Conservation (phyloP, 2,329 filamentous ascomycete genomes). For the Epichloe gansuensis region DNA sequence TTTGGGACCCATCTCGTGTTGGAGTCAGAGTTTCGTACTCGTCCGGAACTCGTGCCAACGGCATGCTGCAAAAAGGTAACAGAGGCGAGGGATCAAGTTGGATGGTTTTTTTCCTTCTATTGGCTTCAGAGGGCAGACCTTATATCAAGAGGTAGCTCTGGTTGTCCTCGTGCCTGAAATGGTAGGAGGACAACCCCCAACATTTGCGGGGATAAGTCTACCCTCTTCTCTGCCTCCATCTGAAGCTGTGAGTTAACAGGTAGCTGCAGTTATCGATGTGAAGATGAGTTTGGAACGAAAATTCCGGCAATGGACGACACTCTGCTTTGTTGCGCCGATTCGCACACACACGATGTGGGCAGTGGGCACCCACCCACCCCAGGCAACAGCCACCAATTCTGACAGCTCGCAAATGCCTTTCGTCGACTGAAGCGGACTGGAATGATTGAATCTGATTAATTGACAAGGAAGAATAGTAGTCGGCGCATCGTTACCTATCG, state of each 20-base stretch:
- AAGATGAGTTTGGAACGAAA: neutral
- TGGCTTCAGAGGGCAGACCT: constrained; percentile 25
- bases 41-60: constrained; percentile 39
- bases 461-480: neutral
- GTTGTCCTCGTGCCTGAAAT: constrained; percentile 39
- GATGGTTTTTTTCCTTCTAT: constrained; percentile 4
- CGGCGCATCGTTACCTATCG: neutral
- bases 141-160: constrained; percentile 29
- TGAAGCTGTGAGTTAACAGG: constrained; percentile 1
- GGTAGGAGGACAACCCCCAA: constrained; percentile 37
- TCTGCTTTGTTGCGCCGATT: neutral
- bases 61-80: neutral
- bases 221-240: constrained; percentile 2
- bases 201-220: constrained; percentile 37
- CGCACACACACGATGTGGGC: neutral
- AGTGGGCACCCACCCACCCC: neutral
- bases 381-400: neutral
- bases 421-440: neutral
- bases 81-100: neutral
- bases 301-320: neutral
- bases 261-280: neutral
- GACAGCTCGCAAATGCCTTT: neutral
- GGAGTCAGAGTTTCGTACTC: constrained; percentile 90
- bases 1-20: constrained; percentile 80
- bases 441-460: too few relatives aligned